Conservation (phyloP, 1,284 basidiomycete genomes). For the Ustilago hordei region DNA sequence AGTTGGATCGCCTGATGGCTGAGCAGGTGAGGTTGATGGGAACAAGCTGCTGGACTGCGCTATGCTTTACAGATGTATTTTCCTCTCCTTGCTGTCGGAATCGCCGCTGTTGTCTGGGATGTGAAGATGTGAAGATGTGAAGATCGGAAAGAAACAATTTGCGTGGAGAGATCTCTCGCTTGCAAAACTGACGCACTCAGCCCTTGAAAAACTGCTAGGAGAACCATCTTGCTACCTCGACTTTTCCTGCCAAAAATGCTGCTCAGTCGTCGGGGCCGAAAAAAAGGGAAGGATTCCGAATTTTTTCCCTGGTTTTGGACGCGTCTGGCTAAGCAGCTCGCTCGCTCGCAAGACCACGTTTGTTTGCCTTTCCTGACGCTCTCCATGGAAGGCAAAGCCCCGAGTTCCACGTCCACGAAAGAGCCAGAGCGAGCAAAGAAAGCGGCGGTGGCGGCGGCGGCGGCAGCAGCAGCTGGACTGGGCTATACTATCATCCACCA, state of each 20-base stretch:
- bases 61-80: no score
- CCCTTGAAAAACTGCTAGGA: not conserved
- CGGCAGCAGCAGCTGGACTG: no score
- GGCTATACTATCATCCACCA: no score
- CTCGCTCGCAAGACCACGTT: no score
- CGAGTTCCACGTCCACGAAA: not conserved
- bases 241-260: constrained; percentile 1
- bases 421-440: no score
- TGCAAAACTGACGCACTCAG: constrained; percentile 4
- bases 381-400: not conserved
- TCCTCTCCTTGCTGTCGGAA: no score
- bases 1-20: no score
- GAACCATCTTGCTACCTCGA: constrained; percentile 4
- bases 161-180: not conserved
- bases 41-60: no score
- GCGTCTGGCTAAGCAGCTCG: constrained; percentile 5
- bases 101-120: no score
- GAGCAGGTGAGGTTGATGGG: no score
- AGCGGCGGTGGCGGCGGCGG: no score
- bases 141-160: not conserved
- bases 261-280: not conserved
- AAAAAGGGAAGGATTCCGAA: not conserved
- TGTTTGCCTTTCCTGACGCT: constrained; percentile 2
- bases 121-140: no score
- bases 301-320: constrained; percentile 2